phyloP scores from a whole-genome alignment of 805 yeast genomes.

The Kurtzmaniella cleridarum region DNA sequence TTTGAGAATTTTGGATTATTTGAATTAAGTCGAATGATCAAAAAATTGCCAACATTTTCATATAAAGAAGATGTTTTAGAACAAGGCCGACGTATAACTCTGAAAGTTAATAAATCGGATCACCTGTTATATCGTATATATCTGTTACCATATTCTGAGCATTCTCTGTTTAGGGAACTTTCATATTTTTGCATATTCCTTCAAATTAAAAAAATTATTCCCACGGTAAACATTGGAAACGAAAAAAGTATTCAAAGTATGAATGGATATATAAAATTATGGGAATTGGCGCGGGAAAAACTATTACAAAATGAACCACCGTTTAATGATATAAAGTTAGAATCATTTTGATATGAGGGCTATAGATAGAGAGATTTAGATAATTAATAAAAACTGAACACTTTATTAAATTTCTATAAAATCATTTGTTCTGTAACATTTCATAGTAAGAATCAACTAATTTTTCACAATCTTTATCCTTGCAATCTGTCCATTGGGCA shows the following conservation, averaged over 20 bases:
- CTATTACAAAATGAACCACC: too few relatives aligned
- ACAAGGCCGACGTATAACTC: slow-evolving; percentile 16
- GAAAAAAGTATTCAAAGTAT: slow-evolving; percentile 20
- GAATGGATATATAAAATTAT: slow-evolving; percentile 26
- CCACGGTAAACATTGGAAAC: slow-evolving; percentile 62
- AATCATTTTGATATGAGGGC: not conserved
- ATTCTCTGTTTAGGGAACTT: slow-evolving; percentile 82
- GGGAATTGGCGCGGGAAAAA: slow-evolving; percentile 16
- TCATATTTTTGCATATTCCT: slow-evolving; percentile 55
- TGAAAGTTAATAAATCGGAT: slow-evolving; percentile 13
- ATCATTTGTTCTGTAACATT: slow-evolving; percentile 4
- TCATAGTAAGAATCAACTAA: slow-evolving; percentile 29
- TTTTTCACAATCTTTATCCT: slow-evolving; percentile 46
- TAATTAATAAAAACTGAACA: not conserved
- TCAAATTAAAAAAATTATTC: slow-evolving; percentile 51
- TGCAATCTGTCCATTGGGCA: slow-evolving; percentile 57
- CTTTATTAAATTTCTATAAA: not conserved
- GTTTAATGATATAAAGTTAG: not conserved
- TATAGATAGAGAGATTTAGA: not conserved
- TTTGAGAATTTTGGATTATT: slow-evolving; percentile 4
- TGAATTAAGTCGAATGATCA: slow-evolving; percentile 9
- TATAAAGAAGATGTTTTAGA: slow-evolving; percentile 25
- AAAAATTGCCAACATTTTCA: slow-evolving; percentile 15
- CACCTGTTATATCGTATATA: slow-evolving; percentile 39
- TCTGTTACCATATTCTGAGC: slow-evolving; percentile 86